These are phyloP conservation scores for Mycena epipterygia DNA, from an alignment of 768 basidiomycete genomes.

Conservation along the genomic window DNA sequence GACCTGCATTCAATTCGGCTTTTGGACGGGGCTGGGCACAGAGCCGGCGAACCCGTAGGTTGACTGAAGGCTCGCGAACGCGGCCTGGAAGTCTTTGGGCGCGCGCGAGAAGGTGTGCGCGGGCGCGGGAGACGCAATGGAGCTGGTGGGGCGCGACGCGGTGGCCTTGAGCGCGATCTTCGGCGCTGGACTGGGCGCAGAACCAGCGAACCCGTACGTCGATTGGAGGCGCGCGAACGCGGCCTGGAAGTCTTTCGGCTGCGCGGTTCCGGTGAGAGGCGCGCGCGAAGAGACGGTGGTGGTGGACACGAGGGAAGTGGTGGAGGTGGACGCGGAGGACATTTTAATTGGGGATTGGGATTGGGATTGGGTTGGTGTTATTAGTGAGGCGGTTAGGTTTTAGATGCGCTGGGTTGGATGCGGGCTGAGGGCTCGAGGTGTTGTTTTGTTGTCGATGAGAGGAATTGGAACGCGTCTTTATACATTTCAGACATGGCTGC, in stretches of 20 bases:
- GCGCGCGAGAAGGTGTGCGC: background rate
- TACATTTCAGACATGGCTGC: too few relatives aligned
- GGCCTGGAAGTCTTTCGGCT: slow-evolving; percentile 23
- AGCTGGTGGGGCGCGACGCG: background rate
- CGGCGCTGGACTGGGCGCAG: slow-evolving; percentile 4
- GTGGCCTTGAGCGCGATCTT: background rate
- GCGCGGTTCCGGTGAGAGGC: background rate
- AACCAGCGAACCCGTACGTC: slow-evolving; percentile 18
- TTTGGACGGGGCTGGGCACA: slow-evolving; percentile 2
- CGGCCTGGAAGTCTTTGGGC: slow-evolving; percentile 22
- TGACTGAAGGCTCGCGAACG: slow-evolving; percentile 27
- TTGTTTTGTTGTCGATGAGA: too few relatives aligned
- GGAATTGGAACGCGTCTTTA: too few relatives aligned
- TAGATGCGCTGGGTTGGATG: background rate
- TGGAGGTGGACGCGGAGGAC: slow-evolving; percentile 19
- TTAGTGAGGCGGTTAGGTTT: background rate
- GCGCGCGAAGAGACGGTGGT: slow-evolving; percentile 26
- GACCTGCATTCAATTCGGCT: background rate
- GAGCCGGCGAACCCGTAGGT: slow-evolving; percentile 19
- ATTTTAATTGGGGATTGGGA: background rate
- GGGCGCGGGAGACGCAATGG: slow-evolving; percentile 10
- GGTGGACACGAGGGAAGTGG: slow-evolving; percentile 22
- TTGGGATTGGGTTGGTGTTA: too few relatives aligned
- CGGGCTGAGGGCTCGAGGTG: too few relatives aligned
- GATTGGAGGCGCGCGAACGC: slow-evolving; percentile 28